These are phyloP conservation scores for Scedosporium apiospermum DNA, from an alignment of 2,329 filamentous ascomycete species.

Conservation along the genomic window DNA sequence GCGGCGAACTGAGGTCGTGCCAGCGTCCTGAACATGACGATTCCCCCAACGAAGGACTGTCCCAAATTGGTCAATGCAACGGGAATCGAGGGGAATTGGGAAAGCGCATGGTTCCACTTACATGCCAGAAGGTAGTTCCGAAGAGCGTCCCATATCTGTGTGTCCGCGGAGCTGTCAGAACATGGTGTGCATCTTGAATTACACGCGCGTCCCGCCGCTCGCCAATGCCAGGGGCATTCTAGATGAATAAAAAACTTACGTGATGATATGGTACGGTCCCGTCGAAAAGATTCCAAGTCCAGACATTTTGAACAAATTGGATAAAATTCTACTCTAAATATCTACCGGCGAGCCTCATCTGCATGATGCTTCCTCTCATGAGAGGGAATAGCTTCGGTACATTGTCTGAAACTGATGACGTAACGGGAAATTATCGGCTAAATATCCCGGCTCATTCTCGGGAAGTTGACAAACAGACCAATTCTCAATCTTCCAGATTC, in stretches of 20 bases:
- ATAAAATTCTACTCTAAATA: background rate
- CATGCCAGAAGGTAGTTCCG: slow-evolving; percentile 80
- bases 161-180: background rate
- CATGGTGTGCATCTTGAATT: background rate
- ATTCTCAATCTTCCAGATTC: background rate
- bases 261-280: slow-evolving; percentile 67
- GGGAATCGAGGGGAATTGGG: background rate
- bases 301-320: slow-evolving; percentile 28
- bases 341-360: background rate
- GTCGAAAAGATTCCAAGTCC: slow-evolving; percentile 48
- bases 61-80: slow-evolving; percentile 9
- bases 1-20: slow-evolving; percentile 71
- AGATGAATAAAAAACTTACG: slow-evolving; percentile 32
- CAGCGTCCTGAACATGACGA: slow-evolving; percentile 67
- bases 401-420: background rate
- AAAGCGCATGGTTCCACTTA: slow-evolving; percentile 20
- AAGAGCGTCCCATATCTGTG: slow-evolving; percentile 77
- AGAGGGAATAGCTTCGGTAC: background rate
- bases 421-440: background rate
- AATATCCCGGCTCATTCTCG: slow-evolving; percentile 1
- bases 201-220: background rate
- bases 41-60: slow-evolving; percentile 65
- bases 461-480: background rate
- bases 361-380: background rate
- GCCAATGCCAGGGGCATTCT: background rate